These are phyloP conservation scores for Lentinula aciculospora DNA, from an alignment of 768 basidiomycete genomes.

Conservation along the genomic window DNA sequence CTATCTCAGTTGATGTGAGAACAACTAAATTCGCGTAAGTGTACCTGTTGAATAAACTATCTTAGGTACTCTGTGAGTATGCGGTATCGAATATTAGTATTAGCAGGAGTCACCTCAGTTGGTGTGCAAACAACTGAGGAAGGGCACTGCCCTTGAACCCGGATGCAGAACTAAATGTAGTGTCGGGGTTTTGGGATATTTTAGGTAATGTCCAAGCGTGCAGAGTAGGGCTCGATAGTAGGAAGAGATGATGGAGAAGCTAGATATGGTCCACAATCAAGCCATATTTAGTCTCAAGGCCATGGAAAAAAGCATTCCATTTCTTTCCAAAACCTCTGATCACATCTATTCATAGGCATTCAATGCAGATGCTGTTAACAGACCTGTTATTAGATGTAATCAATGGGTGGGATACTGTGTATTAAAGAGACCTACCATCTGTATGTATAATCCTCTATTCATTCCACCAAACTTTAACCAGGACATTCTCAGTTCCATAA, in stretches of 20 bases:
- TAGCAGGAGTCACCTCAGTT: no score
- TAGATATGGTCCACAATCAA: background rate
- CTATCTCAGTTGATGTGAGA: no score
- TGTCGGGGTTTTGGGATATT: no score
- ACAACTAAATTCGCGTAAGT: no score
- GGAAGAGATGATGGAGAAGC: background rate
- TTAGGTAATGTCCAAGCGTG: no score
- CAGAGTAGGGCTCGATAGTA: no score
- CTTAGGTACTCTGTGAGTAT: no score
- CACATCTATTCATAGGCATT: conserved; percentile 2
- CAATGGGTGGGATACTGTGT: background rate
- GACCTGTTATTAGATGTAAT: background rate
- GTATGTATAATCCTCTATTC: conserved; percentile 15
- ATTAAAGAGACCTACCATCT: background rate
- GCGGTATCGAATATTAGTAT: no score
- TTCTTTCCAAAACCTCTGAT: background rate
- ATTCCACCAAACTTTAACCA: conserved; percentile 1
- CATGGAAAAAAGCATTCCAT: background rate
- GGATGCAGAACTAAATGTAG: no score
- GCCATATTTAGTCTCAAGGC: background rate
- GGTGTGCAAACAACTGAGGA: no score
- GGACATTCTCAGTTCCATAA: conserved; percentile 9
- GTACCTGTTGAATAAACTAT: no score
- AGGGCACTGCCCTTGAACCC: no score
- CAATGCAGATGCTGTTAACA: conserved; percentile 9